Evolutionary conservation across 2,329 filamentous ascomycete genomes (phyloP).

Genomic region (Aspergillus eucalypticola): DNA sequence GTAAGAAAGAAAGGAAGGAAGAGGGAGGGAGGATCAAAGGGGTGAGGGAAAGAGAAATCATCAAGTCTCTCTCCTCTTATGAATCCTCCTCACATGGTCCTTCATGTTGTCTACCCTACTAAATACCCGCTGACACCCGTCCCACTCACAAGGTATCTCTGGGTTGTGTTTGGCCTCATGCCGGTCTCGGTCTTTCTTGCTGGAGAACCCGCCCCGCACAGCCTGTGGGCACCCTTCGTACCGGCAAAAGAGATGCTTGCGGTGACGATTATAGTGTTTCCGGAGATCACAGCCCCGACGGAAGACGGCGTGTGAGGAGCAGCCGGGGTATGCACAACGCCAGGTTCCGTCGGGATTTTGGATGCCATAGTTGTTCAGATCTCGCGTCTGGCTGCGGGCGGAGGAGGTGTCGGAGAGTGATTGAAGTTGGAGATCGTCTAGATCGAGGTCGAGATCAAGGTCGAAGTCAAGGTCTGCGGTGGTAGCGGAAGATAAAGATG

Average conservation of each 20-base stretch:
- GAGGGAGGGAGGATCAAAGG: neutral
- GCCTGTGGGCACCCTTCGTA: constrained; percentile 60
- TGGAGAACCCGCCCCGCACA: constrained; percentile 59
- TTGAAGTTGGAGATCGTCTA: neutral
- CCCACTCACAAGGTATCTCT: constrained; percentile 60
- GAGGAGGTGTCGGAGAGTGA: neutral
- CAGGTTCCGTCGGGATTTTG: constrained; percentile 46
- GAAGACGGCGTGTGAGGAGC: constrained; percentile 60
- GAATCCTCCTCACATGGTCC: constrained; percentile 49
- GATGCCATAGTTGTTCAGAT: constrained; percentile 37
- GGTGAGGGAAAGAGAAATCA: neutral
- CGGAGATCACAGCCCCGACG: constrained; percentile 61
- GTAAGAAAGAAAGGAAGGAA: neutral
- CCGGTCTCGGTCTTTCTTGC: constrained; percentile 62
- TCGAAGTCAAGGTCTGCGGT: constrained; percentile 9
- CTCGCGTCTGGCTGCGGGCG: constrained; percentile 10
- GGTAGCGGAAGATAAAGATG: constrained; percentile 1
- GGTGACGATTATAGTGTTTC: constrained; percentile 64
- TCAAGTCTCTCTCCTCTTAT: constrained; percentile 29
- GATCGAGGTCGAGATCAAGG: neutral
- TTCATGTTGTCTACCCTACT: constrained; percentile 65
- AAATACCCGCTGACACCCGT: constrained; percentile 59
- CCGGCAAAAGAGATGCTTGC: constrained; percentile 62
- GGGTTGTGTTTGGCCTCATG: constrained; percentile 66
- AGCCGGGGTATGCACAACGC: constrained; percentile 61